Conservation (phyloP, 768 basidiomycete genomes). For the Suillus luteus region DNA sequence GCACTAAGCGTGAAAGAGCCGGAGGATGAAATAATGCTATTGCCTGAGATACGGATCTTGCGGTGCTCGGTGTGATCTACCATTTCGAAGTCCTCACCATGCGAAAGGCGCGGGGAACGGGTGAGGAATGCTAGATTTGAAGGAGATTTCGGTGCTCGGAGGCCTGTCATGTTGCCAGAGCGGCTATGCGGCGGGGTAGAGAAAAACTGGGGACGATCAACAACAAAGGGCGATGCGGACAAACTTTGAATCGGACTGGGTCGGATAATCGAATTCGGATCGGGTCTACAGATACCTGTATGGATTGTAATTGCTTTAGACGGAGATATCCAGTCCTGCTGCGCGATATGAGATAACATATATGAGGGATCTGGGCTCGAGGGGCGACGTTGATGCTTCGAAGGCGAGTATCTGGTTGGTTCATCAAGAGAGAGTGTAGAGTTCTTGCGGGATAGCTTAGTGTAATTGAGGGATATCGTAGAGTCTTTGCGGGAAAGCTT, state of each 20-base stretch:
- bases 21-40: constrained; percentile 34
- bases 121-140: not conserved
- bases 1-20: constrained; percentile 27
- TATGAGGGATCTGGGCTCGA: constrained; percentile 27
- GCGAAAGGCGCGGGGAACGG: not conserved
- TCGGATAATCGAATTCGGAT: not conserved
- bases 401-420: constrained; percentile 18
- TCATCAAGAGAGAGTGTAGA: constrained; percentile 13
- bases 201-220: constrained; percentile 23
- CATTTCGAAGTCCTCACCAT: constrained; percentile 21
- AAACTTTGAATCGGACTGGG: not conserved
- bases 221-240: constrained; percentile 21
- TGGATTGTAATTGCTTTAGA: constrained; percentile 14
- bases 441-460: constrained; percentile 10
- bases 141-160: not conserved
- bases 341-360: constrained; percentile 27
- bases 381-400: constrained; percentile 22
- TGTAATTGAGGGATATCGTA: constrained; percentile 21
- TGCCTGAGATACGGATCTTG: constrained; percentile 25
- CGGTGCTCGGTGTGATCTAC: constrained; percentile 14
- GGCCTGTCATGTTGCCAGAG: constrained; percentile 3
- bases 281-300: not conserved
- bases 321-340: constrained; percentile 19
- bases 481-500: constrained; percentile 22
- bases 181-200: constrained; percentile 29